Conservation (phyloP, 495 filamentous ascomycete genomes). For the Tuber melanosporum region DNA sequence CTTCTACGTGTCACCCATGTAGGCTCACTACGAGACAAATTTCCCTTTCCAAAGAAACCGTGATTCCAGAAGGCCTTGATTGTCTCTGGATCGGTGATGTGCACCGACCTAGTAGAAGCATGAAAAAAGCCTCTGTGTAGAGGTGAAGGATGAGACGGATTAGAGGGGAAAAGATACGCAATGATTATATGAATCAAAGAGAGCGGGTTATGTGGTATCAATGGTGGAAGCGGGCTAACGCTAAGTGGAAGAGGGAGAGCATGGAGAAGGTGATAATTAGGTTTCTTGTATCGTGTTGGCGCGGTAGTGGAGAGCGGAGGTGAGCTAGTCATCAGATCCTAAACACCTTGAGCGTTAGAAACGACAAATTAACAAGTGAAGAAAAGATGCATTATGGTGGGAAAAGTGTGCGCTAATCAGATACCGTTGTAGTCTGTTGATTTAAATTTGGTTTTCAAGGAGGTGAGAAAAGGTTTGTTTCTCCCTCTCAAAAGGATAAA, state of each 20-base stretch:
- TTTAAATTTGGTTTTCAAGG: constrained; percentile 58
- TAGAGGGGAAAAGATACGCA: constrained; percentile 61
- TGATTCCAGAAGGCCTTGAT: constrained; percentile 84
- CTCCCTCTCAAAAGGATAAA: constrained; percentile 43
- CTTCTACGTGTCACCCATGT: constrained; percentile 83
- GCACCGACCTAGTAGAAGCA: constrained; percentile 68
- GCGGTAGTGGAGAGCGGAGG: constrained; percentile 23
- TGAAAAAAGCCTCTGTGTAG: constrained; percentile 71
- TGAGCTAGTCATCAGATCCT: constrained; percentile 20
- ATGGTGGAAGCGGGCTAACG: constrained; percentile 71
- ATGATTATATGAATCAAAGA: constrained; percentile 73
- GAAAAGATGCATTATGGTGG: constrained; percentile 21
- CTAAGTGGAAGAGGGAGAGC: constrained; percentile 69
- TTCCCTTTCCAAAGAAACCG: constrained; percentile 94
- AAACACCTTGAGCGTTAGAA: background rate
- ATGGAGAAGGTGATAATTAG: constrained; percentile 66
- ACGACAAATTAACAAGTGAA: constrained; percentile 2
- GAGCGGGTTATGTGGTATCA: constrained; percentile 88
- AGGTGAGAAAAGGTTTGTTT: constrained; percentile 67
- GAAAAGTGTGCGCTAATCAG: constrained; percentile 53
- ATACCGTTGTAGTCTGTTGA: constrained; percentile 99
- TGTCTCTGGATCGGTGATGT: constrained; percentile 68
- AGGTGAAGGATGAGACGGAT: constrained; percentile 56
- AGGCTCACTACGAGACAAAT: constrained; percentile 84
- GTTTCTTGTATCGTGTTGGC: constrained; percentile 52